These are phyloP conservation scores for Fusarium begoniae DNA, from an alignment of 2,329 filamentous ascomycete species.

Conservation along the genomic window DNA sequence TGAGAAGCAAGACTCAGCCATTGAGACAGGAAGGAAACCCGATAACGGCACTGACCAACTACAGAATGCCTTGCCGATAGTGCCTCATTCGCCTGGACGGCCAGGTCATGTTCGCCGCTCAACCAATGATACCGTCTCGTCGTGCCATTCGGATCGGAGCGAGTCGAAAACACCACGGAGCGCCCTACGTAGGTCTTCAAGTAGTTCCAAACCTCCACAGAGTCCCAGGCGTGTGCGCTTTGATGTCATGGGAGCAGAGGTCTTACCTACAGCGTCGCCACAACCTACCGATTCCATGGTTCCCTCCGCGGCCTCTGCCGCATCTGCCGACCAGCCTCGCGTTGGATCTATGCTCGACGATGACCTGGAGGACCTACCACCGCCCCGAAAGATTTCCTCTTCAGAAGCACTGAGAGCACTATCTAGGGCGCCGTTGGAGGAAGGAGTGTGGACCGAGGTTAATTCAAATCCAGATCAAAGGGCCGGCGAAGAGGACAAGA, in stretches of 20 bases:
- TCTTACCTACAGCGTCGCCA: constrained; percentile 68
- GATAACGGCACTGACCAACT: constrained; percentile 18
- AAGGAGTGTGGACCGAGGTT: constrained; percentile 61
- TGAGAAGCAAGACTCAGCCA: constrained; percentile 37
- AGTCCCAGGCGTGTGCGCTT: constrained; percentile 72
- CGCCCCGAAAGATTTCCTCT: constrained; percentile 64
- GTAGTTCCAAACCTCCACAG: constrained; percentile 57
- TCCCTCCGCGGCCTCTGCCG: constrained; percentile 40
- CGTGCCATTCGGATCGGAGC: constrained; percentile 62
- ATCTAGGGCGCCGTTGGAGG: constrained; percentile 61
- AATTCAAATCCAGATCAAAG: constrained; percentile 47
- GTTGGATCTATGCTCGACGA: constrained; percentile 49
- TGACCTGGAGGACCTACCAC: constrained; percentile 52
- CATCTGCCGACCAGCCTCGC: constrained; percentile 38
- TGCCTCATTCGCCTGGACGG: constrained; percentile 39
- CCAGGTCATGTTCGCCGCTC: constrained; percentile 51
- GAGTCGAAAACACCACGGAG: constrained; percentile 61
- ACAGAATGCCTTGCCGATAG: constrained; percentile 25
- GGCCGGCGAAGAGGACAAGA: constrained; percentile 30
- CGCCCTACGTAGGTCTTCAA: constrained; percentile 66
- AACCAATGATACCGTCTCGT: constrained; percentile 61
- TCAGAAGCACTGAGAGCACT: constrained; percentile 63
- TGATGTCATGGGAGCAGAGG: constrained; percentile 67
- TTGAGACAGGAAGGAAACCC: constrained; percentile 35
- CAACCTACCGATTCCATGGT: constrained; percentile 49